Conservation (phyloP, 768 basidiomycete species). For the Suillus occidentalis region DNA sequence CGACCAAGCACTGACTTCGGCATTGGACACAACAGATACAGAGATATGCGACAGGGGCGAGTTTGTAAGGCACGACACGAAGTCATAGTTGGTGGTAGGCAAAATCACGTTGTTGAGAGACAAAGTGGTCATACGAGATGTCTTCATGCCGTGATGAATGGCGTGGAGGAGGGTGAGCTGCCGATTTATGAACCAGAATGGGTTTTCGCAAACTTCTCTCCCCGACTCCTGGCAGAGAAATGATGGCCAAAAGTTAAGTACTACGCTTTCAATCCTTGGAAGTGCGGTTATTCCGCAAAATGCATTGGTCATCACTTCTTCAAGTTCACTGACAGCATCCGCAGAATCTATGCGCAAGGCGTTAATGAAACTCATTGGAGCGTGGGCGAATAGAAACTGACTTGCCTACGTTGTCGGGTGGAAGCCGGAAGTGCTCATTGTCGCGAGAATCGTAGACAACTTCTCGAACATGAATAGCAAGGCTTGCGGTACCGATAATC, state of each 20-base stretch:
- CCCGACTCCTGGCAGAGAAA: constrained; percentile 23
- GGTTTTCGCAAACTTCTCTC: constrained; percentile 24
- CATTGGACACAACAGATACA: constrained; percentile 30
- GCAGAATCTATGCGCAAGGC: constrained; percentile 15
- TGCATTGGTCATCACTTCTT: constrained; percentile 28
- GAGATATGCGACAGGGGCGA: constrained; percentile 31
- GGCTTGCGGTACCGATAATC: constrained; percentile 21
- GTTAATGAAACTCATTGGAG: neutral
- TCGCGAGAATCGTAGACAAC: constrained; percentile 31
- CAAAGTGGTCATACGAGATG: constrained; percentile 21
- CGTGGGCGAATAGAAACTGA: neutral
- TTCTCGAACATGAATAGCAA: constrained; percentile 25
- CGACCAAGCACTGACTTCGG: constrained; percentile 29
- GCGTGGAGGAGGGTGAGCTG: constrained; percentile 28
- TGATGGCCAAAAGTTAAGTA: constrained; percentile 33
- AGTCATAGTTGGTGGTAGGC: constrained; percentile 26
- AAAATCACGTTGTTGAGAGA: constrained; percentile 26
- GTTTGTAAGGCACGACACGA: constrained; percentile 23
- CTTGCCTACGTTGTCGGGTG: constrained; percentile 15
- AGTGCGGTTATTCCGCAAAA: constrained; percentile 23
- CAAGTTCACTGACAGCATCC: constrained; percentile 31
- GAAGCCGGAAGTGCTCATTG: constrained; percentile 24
- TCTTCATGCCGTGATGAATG: constrained; percentile 22
- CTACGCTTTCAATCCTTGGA: constrained; percentile 21
- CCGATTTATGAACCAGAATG: constrained; percentile 33